Evolutionary conservation across 352 stramenopile genomes (phyloP).

Genomic region (Pelagophyceae sp.): DNA sequence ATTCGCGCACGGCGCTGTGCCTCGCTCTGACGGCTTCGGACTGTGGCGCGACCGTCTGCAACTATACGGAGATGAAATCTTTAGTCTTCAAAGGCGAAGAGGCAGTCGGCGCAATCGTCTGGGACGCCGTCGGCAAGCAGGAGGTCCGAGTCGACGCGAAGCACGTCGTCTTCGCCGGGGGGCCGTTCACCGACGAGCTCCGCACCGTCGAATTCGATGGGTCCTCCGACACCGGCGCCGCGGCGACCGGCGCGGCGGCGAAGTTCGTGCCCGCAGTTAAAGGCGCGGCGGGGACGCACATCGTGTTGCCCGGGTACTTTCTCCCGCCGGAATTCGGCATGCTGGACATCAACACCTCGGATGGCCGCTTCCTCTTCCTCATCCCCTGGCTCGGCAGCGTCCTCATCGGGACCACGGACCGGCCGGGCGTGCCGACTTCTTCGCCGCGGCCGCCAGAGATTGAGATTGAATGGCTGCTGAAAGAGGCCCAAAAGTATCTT

Average conservation of each 20-base stretch:
- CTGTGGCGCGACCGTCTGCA: slow-evolving; percentile 47
- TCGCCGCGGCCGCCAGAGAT: slow-evolving; percentile 45
- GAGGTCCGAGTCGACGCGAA: slow-evolving; percentile 23
- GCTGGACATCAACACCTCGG: slow-evolving; percentile 56
- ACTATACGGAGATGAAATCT: slow-evolving; percentile 54
- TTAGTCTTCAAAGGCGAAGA: slow-evolving; percentile 40
- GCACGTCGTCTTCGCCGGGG: slow-evolving; percentile 48
- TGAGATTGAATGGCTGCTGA: slow-evolving; percentile 57
- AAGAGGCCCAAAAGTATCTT: slow-evolving; percentile 49
- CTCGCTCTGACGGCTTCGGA: slow-evolving; percentile 55
- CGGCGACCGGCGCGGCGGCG: background rate
- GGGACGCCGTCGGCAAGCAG: slow-evolving; percentile 46
- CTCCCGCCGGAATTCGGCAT: slow-evolving; percentile 45
- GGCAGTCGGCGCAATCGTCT: slow-evolving; percentile 40
- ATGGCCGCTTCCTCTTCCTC: slow-evolving; percentile 60
- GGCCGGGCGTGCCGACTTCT: slow-evolving; percentile 42
- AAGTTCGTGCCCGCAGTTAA: slow-evolving; percentile 37
- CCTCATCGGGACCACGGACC: slow-evolving; percentile 56
- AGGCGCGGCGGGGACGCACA: slow-evolving; percentile 48
- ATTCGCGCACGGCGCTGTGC: slow-evolving; percentile 48
- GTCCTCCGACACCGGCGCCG: no score
- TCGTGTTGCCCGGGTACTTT: slow-evolving; percentile 56
- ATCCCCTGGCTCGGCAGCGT: slow-evolving; percentile 53
- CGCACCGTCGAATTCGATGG: slow-evolving; percentile 49
- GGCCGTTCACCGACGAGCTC: slow-evolving; percentile 56